phyloP scores from a whole-genome alignment of 2,329 filamentous ascomycete species.

The Allantophomopsis lycopodina region DNA sequence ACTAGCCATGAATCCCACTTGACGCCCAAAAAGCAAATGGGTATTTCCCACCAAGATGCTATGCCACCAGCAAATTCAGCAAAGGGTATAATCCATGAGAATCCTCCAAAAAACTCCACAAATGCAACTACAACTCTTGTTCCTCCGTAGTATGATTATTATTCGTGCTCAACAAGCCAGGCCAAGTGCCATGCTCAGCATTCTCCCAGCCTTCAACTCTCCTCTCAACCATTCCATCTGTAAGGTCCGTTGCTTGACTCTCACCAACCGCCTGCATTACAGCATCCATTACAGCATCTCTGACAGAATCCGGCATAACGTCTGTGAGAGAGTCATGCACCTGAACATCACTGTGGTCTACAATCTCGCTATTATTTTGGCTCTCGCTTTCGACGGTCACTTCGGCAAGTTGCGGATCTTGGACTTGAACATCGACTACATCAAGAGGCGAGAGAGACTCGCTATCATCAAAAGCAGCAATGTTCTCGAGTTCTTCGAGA shows the following conservation, averaged over 20 bases:
- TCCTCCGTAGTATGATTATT: background rate
- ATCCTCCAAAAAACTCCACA: background rate
- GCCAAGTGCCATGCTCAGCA: background rate
- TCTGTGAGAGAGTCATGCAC: no score
- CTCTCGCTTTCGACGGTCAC: background rate
- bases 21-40: background rate
- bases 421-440: background rate
- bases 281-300: no score
- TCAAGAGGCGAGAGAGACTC: background rate
- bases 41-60: background rate
- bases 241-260: background rate
- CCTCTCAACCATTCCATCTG: background rate
- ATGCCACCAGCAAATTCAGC: background rate
- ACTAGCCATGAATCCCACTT: no score
- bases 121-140: background rate
- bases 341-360: no score
- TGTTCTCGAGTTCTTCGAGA: background rate
- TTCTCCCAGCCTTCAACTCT: background rate
- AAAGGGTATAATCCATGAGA: background rate
- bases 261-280: background rate
- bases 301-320: no score
- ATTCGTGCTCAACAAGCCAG: background rate
- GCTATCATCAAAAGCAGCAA: background rate
- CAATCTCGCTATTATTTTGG: no score
- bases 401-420: background rate